Conservation (phyloP, 805 yeast genomes). For the Metschnikowia drakensbergensis region DNA sequence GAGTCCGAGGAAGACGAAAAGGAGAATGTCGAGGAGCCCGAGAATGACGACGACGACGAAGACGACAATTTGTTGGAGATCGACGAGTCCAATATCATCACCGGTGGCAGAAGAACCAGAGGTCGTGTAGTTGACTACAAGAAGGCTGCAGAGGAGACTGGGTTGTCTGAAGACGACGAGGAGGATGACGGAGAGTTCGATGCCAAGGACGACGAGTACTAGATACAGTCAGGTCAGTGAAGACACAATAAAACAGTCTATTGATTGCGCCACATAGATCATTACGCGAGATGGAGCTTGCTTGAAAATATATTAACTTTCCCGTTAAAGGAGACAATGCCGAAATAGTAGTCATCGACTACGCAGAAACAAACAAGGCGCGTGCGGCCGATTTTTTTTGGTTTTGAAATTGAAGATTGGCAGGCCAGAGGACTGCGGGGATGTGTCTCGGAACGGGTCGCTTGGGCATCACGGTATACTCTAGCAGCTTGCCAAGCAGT, state of each 20-base stretch:
- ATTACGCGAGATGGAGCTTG: background rate
- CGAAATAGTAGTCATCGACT: background rate
- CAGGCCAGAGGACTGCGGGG: background rate
- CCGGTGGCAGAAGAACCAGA: constrained; percentile 85
- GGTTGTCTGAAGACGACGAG: constrained; percentile 47
- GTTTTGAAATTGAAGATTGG: background rate
- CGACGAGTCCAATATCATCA: constrained; percentile 76
- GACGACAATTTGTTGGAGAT: constrained; percentile 80
- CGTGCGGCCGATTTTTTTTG: background rate
- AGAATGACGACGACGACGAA: constrained; percentile 57
- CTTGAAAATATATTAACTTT: background rate
- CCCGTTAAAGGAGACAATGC: background rate
- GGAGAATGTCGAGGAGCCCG: constrained; percentile 43
- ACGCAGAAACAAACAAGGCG: background rate
- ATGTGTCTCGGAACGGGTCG: too few species aligned
- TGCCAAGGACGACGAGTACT: constrained; percentile 28
- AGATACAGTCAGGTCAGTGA: too few species aligned
- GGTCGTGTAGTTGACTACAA: constrained; percentile 83
- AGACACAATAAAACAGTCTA: too few species aligned
- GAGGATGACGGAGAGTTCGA: constrained; percentile 53
- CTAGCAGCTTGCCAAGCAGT: constrained; percentile 20
- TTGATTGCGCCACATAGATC: too few species aligned
- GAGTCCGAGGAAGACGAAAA: constrained; percentile 31
- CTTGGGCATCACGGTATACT: background rate
- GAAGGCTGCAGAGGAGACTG: constrained; percentile 72